These are phyloP conservation scores for Lentinula sp. DNA, from an alignment of 768 basidiomycete species.

Conservation along the genomic window DNA sequence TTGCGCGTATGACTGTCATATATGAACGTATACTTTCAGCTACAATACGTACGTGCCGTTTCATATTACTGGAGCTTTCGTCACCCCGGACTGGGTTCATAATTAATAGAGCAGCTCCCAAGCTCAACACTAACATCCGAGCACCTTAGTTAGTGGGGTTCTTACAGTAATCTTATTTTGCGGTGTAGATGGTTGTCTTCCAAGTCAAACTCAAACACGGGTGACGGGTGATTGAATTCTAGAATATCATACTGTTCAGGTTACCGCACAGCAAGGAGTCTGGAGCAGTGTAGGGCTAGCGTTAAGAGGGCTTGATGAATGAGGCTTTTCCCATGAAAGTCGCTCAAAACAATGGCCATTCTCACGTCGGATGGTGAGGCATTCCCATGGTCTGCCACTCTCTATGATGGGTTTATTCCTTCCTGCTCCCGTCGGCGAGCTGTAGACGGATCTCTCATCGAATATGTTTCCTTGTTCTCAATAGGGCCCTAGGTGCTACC, in stretches of 20 bases:
- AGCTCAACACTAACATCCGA: not conserved
- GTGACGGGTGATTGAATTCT: not conserved
- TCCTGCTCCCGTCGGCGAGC: not conserved
- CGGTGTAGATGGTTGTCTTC: not conserved
- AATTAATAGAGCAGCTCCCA: not conserved
- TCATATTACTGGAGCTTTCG: not conserved
- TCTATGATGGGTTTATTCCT: not conserved
- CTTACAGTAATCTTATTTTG: not conserved
- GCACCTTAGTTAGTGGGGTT: not conserved
- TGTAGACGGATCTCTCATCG: not conserved
- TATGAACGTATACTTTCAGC: not conserved
- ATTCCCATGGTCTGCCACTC: conserved; percentile 6
- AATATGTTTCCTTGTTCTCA: not conserved
- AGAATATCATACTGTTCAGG: not conserved
- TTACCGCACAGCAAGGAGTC: not conserved
- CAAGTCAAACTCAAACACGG: not conserved
- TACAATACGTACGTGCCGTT: not conserved
- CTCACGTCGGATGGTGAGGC: conserved; percentile 2
- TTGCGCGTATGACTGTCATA: not conserved
- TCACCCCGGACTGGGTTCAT: not conserved
- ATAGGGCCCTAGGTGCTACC: not conserved
- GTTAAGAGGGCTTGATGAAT: not conserved
- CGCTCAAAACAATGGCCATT: conserved; percentile 4
- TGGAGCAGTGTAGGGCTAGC: not conserved
- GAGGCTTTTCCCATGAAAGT: conserved; percentile 1